A percentile compares a stretch with the other conserved stretches of the same genome.
These are phyloP conservation scores for Craterostigma plantagineum DNA, from an alignment of 257 asterid genomes.

Conservation along the genomic window DNA sequence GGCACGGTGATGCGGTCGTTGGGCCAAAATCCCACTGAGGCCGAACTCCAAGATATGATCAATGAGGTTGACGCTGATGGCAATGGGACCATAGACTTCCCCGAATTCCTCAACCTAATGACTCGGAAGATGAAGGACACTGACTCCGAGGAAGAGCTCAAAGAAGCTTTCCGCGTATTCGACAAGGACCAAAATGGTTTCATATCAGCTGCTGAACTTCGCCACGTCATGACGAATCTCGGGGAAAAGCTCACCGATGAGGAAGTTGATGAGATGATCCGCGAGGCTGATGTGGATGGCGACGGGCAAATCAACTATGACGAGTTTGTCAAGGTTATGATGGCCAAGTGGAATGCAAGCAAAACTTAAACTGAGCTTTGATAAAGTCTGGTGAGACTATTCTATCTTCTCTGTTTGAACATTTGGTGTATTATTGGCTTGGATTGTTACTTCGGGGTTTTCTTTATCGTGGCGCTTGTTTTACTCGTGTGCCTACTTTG, in stretches of 20 bases:
- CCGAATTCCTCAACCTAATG: conserved; percentile 2
- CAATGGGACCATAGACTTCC: conserved; percentile 3
- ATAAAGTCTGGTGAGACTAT: conserved; percentile 16
- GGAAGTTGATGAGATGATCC: conserved; percentile 4
- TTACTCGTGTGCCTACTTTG: no score
- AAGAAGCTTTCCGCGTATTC: conserved; percentile 2
- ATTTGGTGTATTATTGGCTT: no score
- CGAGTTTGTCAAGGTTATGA: conserved; percentile 2
- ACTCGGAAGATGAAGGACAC: conserved; percentile 2
- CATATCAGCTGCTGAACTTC: conserved; percentile 1
- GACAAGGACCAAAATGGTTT: conserved; percentile 2
- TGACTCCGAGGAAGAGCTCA: conserved; percentile 3
- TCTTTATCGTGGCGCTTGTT: no score
- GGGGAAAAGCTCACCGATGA: conserved; percentile 6
- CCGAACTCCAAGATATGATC: conserved; percentile 3
- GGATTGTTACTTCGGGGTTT: no score
- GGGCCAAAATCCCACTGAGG: conserved; percentile 2
- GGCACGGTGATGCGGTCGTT: conserved; percentile 4
- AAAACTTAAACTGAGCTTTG: conserved; percentile 8
- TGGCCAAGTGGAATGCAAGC: neutral
- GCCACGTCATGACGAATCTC: conserved; percentile 3
- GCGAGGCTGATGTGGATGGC: conserved; percentile 6
- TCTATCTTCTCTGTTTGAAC: no score
- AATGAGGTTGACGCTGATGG: conserved; percentile 4
- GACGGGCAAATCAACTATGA: conserved; percentile 2